A percentile compares a stretch with the other conserved stretches of the same genome.
These are phyloP conservation scores for Microsporum ferrugineum DNA, from an alignment of 2,329 filamentous ascomycete genomes.

Conservation along the genomic window DNA sequence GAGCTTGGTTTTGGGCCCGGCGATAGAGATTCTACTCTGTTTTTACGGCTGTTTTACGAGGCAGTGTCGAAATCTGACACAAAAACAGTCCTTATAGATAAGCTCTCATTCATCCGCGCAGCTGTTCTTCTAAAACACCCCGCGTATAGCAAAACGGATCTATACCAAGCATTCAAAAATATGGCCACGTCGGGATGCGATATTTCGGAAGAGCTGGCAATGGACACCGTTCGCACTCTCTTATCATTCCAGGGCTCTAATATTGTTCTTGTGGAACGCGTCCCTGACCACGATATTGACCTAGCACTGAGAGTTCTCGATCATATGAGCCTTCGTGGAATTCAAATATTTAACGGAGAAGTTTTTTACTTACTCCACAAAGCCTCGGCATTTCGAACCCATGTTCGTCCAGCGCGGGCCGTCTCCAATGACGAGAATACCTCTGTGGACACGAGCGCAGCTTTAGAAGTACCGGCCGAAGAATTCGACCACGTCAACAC, in stretches of 20 bases:
- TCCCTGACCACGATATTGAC: constrained; percentile 22
- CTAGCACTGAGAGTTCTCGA: constrained; percentile 33
- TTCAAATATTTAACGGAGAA: constrained; percentile 34
- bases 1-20: constrained; percentile 29
- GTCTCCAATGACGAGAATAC: constrained; percentile 28
- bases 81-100: constrained; percentile 21
- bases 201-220: constrained; percentile 26
- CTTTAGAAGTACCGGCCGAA: constrained; percentile 6
- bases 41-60: constrained; percentile 32
- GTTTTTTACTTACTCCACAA: constrained; percentile 38
- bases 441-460: constrained; percentile 2
- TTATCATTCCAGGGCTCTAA: constrained; percentile 19
- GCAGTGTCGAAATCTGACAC: constrained; percentile 19
- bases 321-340: constrained; percentile 31
- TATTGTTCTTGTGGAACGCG: constrained; percentile 9
- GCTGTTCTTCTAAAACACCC: constrained; percentile 31
- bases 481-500: constrained; percentile 11
- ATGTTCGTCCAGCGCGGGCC: constrained; percentile 30
- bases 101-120: constrained; percentile 28
- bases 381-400: constrained; percentile 30
- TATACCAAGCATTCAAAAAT: constrained; percentile 27
- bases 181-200: constrained; percentile 26
- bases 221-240: constrained; percentile 29
- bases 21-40: constrained; percentile 32
- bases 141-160: constrained; percentile 25